Percentiles rank a stretch among this genome's conserved stretches.
Conservation (phyloP, 768 basidiomycete species). For the Boletus subparvulus region DNA sequence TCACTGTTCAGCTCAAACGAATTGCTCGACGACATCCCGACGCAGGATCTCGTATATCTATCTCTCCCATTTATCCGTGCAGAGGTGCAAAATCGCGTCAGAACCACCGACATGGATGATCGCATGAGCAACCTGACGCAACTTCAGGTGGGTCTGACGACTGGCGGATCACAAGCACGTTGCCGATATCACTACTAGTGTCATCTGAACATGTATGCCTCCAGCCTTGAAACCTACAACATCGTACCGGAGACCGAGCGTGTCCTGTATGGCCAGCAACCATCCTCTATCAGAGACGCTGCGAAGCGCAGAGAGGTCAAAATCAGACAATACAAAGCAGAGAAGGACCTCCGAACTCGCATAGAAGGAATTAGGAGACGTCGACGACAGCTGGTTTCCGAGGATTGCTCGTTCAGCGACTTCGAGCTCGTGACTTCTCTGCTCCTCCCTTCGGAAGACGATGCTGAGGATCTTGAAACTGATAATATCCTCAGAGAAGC, state of each 20-base stretch:
- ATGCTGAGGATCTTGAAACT: conserved; percentile 54
- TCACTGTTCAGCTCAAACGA: conserved; percentile 85
- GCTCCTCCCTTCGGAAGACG: conserved; percentile 41
- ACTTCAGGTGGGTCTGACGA: conserved; percentile 51
- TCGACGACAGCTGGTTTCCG: conserved; percentile 40
- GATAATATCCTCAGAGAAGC: conserved; percentile 70
- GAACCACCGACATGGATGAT: conserved; percentile 54
- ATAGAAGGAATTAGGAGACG: conserved; percentile 65
- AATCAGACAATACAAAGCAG: conserved; percentile 85
- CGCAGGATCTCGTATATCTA: conserved; percentile 72
- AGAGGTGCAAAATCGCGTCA: conserved; percentile 62
- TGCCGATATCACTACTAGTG: conserved; percentile 37
- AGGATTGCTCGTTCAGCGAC: conserved; percentile 42
- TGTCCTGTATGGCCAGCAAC: conserved; percentile 48
- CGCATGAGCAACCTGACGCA: conserved; percentile 55
- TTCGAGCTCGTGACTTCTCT: conserved; percentile 66
- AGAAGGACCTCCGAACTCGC: conserved; percentile 71
- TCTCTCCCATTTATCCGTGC: conserved; percentile 66
- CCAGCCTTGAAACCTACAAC: conserved; percentile 59
- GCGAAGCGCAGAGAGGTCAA: conserved; percentile 79
- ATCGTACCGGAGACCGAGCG: conserved; percentile 64
- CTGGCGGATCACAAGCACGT: conserved; percentile 1
- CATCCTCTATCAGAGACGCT: conserved; percentile 57
- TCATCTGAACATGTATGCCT: conserved; percentile 47
- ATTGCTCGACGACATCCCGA: conserved; percentile 76